Evolutionary conservation across 257 asterid species (phyloP).

Genomic region (Perilla frutescens): DNA sequence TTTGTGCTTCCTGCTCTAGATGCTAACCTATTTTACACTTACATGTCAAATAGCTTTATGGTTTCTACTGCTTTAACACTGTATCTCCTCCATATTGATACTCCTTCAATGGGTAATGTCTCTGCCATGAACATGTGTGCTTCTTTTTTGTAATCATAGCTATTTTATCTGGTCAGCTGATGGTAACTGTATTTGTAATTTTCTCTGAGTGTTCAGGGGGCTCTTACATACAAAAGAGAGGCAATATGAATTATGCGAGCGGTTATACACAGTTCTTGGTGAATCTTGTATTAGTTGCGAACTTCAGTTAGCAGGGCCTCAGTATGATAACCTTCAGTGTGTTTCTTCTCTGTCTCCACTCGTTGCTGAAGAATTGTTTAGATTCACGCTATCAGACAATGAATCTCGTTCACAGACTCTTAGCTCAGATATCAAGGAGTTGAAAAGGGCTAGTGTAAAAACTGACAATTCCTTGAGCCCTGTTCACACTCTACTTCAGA

Average conservation of each 20-base stretch:
- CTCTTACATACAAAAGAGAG: constrained; percentile 71
- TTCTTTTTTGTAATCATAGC: neutral
- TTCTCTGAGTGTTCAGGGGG: constrained; percentile 52
- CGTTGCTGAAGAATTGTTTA: constrained; percentile 68
- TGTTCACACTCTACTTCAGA: constrained; percentile 89
- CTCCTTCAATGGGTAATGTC: neutral
- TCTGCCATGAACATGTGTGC: neutral
- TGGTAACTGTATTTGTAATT: constrained; percentile 12
- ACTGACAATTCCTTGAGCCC: constrained; percentile 82
- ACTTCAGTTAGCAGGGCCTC: constrained; percentile 68
- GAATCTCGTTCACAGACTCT: constrained; percentile 69
- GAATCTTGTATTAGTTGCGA: constrained; percentile 78
- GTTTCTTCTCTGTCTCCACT: constrained; percentile 59
- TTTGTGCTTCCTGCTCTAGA: neutral
- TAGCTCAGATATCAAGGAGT: constrained; percentile 61
- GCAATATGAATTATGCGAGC: constrained; percentile 58
- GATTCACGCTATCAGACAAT: constrained; percentile 59
- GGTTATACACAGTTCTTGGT: constrained; percentile 63
- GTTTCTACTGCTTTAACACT: neutral
- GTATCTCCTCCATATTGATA: neutral
- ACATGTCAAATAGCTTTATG: neutral
- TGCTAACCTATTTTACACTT: neutral
- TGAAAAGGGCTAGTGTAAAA: constrained; percentile 63
- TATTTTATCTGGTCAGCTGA: constrained; percentile 12
- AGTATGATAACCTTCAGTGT: constrained; percentile 48